These are phyloP conservation scores for Sphagnum tenellum DNA, from an alignment of 225 moss, liverwort and hornwort species.

Conservation along the genomic window DNA sequence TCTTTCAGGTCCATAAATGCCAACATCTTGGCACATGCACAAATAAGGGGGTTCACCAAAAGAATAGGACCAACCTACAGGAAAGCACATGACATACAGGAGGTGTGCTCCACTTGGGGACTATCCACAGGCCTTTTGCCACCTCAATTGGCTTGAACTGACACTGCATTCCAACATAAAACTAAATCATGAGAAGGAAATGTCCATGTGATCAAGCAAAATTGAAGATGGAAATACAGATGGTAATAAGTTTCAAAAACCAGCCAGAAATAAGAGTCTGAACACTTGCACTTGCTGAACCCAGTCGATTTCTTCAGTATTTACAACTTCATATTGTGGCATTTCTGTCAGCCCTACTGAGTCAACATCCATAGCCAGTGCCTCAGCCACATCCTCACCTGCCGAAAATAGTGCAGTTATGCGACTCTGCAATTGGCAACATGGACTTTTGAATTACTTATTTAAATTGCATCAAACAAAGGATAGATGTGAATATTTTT, in stretches of 20 bases:
- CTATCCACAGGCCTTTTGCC: slow-evolving; percentile 78
- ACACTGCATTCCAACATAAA: slow-evolving; percentile 25
- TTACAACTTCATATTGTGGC: slow-evolving; percentile 67
- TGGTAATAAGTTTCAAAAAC: neutral
- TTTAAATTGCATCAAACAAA: neutral
- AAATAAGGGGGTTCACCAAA: slow-evolving; percentile 6
- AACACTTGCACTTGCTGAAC: slow-evolving; percentile 88
- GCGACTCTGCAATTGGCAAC: slow-evolving; percentile 51
- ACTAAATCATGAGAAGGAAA: too few species aligned
- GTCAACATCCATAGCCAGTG: slow-evolving; percentile 82
- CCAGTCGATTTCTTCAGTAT: slow-evolving; percentile 81
- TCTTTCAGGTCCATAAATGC: too few species aligned
- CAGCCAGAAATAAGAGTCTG: neutral
- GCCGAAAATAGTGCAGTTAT: slow-evolving; percentile 74
- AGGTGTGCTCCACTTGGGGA: slow-evolving; percentile 80
- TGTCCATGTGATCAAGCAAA: too few species aligned
- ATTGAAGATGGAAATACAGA: neutral
- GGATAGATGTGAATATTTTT: neutral
- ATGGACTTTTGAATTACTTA: slow-evolving; percentile 5
- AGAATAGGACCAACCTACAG: slow-evolving; percentile 40
- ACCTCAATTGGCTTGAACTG: slow-evolving; percentile 91
- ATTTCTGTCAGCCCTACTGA: slow-evolving; percentile 81
- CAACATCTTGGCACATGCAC: too few species aligned
- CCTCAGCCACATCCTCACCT: slow-evolving; percentile 83
- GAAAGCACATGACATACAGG: slow-evolving; percentile 52